Evolutionary conservation across 2,329 filamentous ascomycete species (phyloP).

Genomic region (Plenodomus lindquistii): DNA sequence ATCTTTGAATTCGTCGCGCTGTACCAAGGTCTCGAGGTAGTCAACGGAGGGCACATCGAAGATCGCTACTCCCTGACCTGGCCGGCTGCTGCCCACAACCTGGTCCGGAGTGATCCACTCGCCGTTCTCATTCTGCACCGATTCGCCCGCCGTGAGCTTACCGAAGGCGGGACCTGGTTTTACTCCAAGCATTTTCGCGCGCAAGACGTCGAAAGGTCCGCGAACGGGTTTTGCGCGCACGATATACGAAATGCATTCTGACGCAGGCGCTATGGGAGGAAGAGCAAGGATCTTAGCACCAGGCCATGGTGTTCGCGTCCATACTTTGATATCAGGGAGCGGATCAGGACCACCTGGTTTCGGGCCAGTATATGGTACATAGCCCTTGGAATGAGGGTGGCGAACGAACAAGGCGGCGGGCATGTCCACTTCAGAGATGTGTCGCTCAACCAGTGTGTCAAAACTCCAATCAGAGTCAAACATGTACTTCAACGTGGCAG

Average conservation of each 20-base stretch:
- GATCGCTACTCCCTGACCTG: conserved; percentile 75
- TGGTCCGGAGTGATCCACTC: conserved; percentile 78
- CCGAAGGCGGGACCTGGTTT: conserved; percentile 62
- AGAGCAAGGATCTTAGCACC: conserved; percentile 66
- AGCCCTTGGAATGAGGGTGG: conserved; percentile 61
- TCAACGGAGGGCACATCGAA: conserved; percentile 74
- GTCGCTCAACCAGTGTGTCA: conserved; percentile 69
- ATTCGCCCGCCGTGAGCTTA: conserved; percentile 64
- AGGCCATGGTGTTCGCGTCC: conserved; percentile 79
- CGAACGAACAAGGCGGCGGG: conserved; percentile 73
- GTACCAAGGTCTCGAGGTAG: conserved; percentile 71
- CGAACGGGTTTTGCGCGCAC: conserved; percentile 75
- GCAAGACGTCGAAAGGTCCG: conserved; percentile 75
- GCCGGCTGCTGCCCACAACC: conserved; percentile 71
- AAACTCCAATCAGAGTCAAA: conserved; percentile 76
- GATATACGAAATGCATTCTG: conserved; percentile 81
- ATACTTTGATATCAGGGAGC: conserved; percentile 69
- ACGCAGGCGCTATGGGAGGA: conserved; percentile 68
- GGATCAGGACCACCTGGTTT: conserved; percentile 55
- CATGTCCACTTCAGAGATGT: conserved; percentile 66
- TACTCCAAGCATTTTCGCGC: conserved; percentile 69
- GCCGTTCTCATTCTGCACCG: conserved; percentile 66
- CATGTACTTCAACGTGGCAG: conserved; percentile 72
- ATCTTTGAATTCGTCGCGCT: conserved; percentile 72
- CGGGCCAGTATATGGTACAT: conserved; percentile 73